A percentile compares a stretch with the other conserved stretches of the same genome.
These are phyloP conservation scores for Lasiodiplodia citricola DNA, from an alignment of 2,329 filamentous ascomycete species.

Conservation along the genomic window DNA sequence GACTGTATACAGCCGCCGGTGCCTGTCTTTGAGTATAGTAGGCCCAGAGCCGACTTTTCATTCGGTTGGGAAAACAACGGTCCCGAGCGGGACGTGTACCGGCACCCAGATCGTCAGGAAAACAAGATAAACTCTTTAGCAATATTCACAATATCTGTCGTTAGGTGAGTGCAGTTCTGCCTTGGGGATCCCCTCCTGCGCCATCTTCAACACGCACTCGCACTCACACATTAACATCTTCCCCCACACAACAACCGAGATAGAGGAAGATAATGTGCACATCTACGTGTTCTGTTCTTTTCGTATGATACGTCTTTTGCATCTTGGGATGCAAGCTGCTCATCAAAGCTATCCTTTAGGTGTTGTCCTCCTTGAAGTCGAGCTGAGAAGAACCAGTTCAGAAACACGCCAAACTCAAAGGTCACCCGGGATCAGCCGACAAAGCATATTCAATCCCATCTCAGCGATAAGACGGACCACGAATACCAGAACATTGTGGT, in stretches of 20 bases:
- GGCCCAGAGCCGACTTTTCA: constrained; percentile 29
- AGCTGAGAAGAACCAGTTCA: constrained; percentile 30
- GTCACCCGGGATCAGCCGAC: constrained; percentile 28
- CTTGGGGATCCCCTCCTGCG: too few relatives aligned
- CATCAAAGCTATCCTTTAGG: constrained; percentile 28
- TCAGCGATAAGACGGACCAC: constrained; percentile 28
- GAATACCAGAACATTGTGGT: constrained; percentile 30
- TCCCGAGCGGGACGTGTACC: constrained; percentile 31
- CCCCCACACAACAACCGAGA: too few relatives aligned
- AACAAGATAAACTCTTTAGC: constrained; percentile 36
- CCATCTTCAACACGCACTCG: too few relatives aligned
- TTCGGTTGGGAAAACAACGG: constrained; percentile 2
- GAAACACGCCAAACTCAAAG: constrained; percentile 19
- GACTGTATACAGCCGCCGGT: too few relatives aligned
- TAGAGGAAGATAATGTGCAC: too few relatives aligned
- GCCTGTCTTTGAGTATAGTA: neutral
- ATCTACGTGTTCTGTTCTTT: too few relatives aligned
- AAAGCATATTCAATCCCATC: constrained; percentile 27
- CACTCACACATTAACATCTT: too few relatives aligned
- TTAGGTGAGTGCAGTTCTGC: constrained; percentile 30
- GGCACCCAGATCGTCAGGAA: constrained; percentile 41
- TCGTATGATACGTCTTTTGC: neutral
- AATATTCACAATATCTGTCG: constrained; percentile 45
- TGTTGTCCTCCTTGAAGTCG: constrained; percentile 48
- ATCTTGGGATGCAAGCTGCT: neutral